Conservation (phyloP, 441 rosid species). For the Adansonia gregorii region DNA sequence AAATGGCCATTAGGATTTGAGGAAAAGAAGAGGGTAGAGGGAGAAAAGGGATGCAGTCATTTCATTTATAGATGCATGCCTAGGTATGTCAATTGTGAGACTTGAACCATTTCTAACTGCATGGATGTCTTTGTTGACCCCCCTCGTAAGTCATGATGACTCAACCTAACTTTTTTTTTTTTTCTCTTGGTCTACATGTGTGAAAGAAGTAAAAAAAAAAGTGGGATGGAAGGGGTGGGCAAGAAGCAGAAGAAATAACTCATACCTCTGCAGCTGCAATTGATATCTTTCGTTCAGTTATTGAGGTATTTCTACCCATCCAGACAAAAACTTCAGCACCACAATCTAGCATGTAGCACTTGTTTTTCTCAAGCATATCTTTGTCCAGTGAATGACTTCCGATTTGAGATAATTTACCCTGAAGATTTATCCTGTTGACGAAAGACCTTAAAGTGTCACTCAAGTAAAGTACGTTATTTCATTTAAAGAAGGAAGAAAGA, state of each 20-base stretch:
- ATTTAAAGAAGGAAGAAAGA: slow-evolving; percentile 3
- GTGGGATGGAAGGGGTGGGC: not conserved
- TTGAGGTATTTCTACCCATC: slow-evolving; percentile 79
- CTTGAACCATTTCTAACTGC: slow-evolving; percentile 3
- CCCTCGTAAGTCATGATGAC: not conserved
- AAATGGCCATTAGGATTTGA: not conserved
- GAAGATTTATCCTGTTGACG: slow-evolving; percentile 51
- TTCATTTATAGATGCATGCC: not conserved
- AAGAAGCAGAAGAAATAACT: slow-evolving; percentile 22
- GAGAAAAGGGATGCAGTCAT: not conserved
- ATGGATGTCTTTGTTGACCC: not conserved
- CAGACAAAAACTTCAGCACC: slow-evolving; percentile 77
- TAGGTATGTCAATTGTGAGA: not conserved
- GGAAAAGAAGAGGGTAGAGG: slow-evolving; percentile 9
- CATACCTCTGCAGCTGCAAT: slow-evolving; percentile 78
- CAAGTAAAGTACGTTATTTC: not conserved
- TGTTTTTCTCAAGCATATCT: slow-evolving; percentile 69
- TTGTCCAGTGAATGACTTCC: slow-evolving; percentile 54
- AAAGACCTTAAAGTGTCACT: slow-evolving; percentile 23
- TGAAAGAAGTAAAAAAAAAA: not conserved
- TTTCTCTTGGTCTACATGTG: too few relatives aligned
- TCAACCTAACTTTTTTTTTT: not conserved
- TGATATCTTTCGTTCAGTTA: slow-evolving; percentile 75
- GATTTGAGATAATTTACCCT: slow-evolving; percentile 53
- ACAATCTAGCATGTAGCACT: slow-evolving; percentile 84